Conservation (phyloP, 2,329 filamentous ascomycete species). For the Apiospora saccharicola region DNA sequence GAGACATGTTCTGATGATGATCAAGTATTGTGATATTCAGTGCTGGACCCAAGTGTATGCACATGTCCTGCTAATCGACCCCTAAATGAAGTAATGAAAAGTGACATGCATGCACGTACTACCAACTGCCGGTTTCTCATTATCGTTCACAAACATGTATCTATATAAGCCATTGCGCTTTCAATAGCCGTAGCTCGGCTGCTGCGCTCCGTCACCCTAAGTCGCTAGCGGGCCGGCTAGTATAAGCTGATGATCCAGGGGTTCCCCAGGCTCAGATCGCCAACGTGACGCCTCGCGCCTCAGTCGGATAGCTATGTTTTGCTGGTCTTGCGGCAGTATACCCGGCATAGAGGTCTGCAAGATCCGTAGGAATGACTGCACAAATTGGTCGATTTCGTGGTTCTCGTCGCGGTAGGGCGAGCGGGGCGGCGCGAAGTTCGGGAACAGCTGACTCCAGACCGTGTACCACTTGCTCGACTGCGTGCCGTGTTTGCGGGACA, state of each 20-base stretch:
- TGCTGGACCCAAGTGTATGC: background rate
- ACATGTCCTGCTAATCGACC: background rate
- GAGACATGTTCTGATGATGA: conserved; percentile 19
- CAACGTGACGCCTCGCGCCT: background rate
- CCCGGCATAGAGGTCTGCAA: background rate
- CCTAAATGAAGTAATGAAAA: background rate
- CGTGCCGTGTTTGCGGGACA: background rate
- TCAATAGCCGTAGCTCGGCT: background rate
- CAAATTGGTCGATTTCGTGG: conserved; percentile 5
- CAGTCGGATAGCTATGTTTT: background rate
- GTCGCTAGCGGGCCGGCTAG: background rate
- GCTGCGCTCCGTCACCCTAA: background rate
- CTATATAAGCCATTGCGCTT: background rate
- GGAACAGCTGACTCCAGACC: background rate
- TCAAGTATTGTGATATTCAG: background rate
- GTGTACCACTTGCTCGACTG: background rate
- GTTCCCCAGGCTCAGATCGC: background rate
- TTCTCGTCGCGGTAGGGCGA: background rate
- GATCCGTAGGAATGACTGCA: background rate
- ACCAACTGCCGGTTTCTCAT: background rate
- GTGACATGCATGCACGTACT: background rate
- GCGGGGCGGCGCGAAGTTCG: background rate
- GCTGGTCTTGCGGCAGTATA: background rate
- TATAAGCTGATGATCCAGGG: background rate
- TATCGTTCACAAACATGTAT: background rate